Evolutionary conservation across 352 stramenopile species (phyloP).

Genomic region (Globisporangium acanthophoron): DNA sequence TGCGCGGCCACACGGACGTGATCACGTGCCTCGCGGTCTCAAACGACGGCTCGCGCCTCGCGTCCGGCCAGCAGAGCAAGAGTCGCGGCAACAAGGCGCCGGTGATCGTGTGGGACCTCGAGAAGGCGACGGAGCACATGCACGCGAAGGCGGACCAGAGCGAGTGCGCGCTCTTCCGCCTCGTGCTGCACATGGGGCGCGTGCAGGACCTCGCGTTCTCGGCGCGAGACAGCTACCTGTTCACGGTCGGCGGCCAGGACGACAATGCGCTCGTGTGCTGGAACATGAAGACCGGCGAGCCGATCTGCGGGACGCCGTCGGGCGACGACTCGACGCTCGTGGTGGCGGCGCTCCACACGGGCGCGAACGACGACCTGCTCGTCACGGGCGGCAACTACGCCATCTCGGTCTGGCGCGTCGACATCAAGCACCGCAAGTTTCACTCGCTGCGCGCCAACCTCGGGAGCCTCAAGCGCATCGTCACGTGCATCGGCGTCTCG

Average conservation of each 20-base stretch:
- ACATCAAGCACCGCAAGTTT: slow-evolving; percentile 89
- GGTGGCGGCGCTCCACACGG: slow-evolving; percentile 80
- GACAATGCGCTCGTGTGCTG: slow-evolving; percentile 97
- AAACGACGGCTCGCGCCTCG: slow-evolving; percentile 86
- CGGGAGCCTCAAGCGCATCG: slow-evolving; percentile 91
- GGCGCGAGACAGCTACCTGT: slow-evolving; percentile 82
- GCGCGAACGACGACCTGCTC: slow-evolving; percentile 88
- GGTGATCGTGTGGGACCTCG: slow-evolving; percentile 94
- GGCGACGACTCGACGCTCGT: slow-evolving; percentile 90
- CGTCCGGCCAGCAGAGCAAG: slow-evolving; percentile 89
- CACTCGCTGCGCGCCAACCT: slow-evolving; percentile 92
- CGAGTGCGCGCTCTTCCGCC: slow-evolving; percentile 82
- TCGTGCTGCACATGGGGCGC: slow-evolving; percentile 94
- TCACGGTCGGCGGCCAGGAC: slow-evolving; percentile 93
- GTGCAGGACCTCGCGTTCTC: slow-evolving; percentile 93
- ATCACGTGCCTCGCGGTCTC: slow-evolving; percentile 92
- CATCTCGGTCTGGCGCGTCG: slow-evolving; percentile 86
- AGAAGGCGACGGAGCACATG: slow-evolving; percentile 69
- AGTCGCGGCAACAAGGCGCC: slow-evolving; percentile 93
- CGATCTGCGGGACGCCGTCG: slow-evolving; percentile 92
- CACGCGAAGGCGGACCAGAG: slow-evolving; percentile 55
- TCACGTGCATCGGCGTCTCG: slow-evolving; percentile 91
- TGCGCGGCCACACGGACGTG: slow-evolving; percentile 90
- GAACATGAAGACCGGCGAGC: slow-evolving; percentile 85
- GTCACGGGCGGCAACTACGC: slow-evolving; percentile 94